Conservation (phyloP, 768 basidiomycete genomes). For the Hypsizygus marmoreus region DNA sequence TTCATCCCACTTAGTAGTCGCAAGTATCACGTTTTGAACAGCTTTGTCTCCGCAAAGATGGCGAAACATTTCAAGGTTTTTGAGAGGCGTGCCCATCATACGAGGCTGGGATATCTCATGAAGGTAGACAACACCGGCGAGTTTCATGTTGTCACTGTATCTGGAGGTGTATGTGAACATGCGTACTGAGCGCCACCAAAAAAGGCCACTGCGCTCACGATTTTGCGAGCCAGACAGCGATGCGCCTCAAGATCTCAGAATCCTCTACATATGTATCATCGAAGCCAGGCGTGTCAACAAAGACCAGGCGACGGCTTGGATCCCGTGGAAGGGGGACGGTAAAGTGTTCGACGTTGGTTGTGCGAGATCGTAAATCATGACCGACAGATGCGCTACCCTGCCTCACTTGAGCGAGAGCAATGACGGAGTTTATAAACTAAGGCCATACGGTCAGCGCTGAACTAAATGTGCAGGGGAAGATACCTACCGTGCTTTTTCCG, state of each 20-base stretch:
- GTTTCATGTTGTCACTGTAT: conserved; percentile 12
- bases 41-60: conserved; percentile 33
- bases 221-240: conserved; percentile 18
- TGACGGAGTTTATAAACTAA: conserved; percentile 39
- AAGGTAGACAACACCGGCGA: conserved; percentile 8
- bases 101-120: conserved; percentile 22
- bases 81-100: conserved; percentile 31
- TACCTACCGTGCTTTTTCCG: conserved; percentile 22
- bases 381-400: conserved; percentile 25
- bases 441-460: background rate
- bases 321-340: conserved; percentile 13
- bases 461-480: background rate
- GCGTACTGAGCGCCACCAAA: too few species aligned
- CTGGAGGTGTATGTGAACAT: too few species aligned
- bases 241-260: conserved; percentile 18
- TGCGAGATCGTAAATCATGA: conserved; percentile 36
- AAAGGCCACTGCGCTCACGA: conserved; percentile 22
- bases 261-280: conserved; percentile 18
- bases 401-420: conserved; percentile 15
- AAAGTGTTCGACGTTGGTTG: conserved; percentile 27
- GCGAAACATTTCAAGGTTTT: conserved; percentile 33
- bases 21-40: conserved; percentile 29
- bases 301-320: conserved; percentile 6
- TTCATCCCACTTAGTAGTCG: conserved; percentile 42
- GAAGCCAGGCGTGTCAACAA: conserved; percentile 25